Base-by-base conservation (phyloP, 139 green algal genomes). In the Pseudopediastrum boryanum region DNA sequence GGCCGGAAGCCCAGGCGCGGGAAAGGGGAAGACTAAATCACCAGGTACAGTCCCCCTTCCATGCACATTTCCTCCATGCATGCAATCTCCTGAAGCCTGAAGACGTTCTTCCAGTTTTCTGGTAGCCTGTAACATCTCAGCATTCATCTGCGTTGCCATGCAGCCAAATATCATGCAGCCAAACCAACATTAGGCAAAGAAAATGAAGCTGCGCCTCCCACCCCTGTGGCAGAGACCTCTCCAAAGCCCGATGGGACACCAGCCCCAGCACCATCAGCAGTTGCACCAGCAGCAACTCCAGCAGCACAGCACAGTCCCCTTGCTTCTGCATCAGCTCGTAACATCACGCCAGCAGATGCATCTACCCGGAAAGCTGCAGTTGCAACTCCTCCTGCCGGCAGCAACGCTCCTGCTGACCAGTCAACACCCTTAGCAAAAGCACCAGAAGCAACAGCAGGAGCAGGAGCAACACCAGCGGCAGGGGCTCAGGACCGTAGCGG, bases 211-310 rank as follows among this genome's bases (percentile, higher is more conserved):
- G 52, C 33, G 7, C 19, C 48, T 56, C 27, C 19, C 33, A 29
- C 3, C 2, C 52, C 52, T 48, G 69, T 51, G 50, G 69, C 33
- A 51, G 12, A 23, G 10, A 51, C 13, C 23, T 13, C 63, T 21
- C 27, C 25, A 21, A 0, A 19, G 1, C 3, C 43, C 35, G 35
- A 69, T 27, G n/a, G 35, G 54, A 27, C 61, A 31, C n/a, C 38
- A 58, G 41, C 65, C 52, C 41, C 65, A 41, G 23, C 21, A 13
- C 65, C 25, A 13, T 4, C 29, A 51, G 25, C 61, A n/a, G n/a
- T n/a, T 41, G 9, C 64, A 77, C 33, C 70, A 77, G 4, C 50
- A 51, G 33, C 51, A 75, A 27, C 68, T 31, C 23, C 68, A 64
- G 29, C 68, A 64, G 31, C 44, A n/a, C 44, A 59, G 23, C 10